These are phyloP conservation scores for Euphorbia pulcherrima DNA, from an alignment of 345 rosid genomes.

Conservation along the genomic window DNA sequence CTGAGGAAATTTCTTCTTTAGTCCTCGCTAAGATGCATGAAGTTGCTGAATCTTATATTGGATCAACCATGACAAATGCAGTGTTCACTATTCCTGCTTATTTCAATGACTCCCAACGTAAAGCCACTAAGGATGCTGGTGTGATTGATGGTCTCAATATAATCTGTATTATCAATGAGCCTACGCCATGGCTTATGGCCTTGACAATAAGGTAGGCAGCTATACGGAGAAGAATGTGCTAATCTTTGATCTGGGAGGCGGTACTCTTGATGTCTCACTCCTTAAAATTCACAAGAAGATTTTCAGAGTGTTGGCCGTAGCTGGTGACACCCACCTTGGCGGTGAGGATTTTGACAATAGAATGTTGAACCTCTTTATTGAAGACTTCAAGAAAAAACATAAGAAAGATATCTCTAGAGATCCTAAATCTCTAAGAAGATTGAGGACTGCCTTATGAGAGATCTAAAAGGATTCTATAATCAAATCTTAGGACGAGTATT, in stretches of 20 bases:
- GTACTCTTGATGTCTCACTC: slow-evolving; percentile 21
- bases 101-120: no score
- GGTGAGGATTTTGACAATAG: no score
- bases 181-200: not conserved
- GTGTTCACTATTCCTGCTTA: no score
- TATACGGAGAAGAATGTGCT: slow-evolving; percentile 17
- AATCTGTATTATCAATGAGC: no score
- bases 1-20: not conserved
- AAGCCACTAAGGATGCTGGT: not conserved
- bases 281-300: no score
- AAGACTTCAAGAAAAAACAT: no score
- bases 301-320: no score
- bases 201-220: not conserved
- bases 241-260: not conserved
- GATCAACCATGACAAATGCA: no score
- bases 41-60: not conserved
- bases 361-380: no score
- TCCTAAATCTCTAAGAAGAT: not conserved
- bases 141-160: no score
- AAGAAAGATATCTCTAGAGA: not conserved
- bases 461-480: not conserved
- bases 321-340: no score
- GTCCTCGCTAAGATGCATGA: not conserved
- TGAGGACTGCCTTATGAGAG: not conserved
- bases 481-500: not conserved